Percentiles rank a stretch among this genome's conserved stretches.
Conservation (phyloP, 805 yeast genomes). For the Candida qinlingensis region DNA sequence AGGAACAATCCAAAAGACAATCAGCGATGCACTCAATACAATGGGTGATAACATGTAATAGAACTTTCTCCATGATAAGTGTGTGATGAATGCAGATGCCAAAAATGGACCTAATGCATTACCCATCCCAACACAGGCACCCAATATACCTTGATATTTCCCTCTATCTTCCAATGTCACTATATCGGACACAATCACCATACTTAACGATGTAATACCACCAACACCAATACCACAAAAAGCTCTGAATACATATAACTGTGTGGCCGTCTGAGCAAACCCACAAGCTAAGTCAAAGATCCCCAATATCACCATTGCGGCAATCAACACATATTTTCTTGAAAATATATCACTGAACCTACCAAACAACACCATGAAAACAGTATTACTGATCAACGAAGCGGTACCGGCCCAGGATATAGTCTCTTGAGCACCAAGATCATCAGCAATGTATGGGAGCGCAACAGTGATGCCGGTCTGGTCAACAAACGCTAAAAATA, state of each 20-base stretch:
- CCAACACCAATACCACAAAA: constrained; percentile 54
- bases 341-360: constrained; percentile 53
- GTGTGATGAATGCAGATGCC: constrained; percentile 34
- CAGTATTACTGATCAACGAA: constrained; percentile 43
- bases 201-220: constrained; percentile 43
- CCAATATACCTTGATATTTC: constrained; percentile 51
- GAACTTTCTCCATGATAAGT: constrained; percentile 35
- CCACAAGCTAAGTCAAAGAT: constrained; percentile 46
- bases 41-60: constrained; percentile 35
- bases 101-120: constrained; percentile 39
- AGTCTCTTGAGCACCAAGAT: constrained; percentile 39
- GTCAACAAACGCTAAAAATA: constrained; percentile 10
- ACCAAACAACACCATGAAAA: constrained; percentile 48
- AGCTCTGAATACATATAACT: constrained; percentile 47
- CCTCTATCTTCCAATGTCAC: constrained; percentile 51
- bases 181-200: constrained; percentile 50
- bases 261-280: constrained; percentile 42
- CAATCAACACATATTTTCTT: constrained; percentile 39
- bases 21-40: neutral
- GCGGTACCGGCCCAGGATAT: constrained; percentile 60
- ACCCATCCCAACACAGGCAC: constrained; percentile 45
- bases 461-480: constrained; percentile 10
- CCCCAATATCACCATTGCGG: constrained; percentile 34
- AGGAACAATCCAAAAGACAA: constrained; percentile 4
- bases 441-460: constrained; percentile 39